Evolutionary conservation across 805 yeast genomes (phyloP).

Genomic region (Metschnikowia continentalis): DNA sequence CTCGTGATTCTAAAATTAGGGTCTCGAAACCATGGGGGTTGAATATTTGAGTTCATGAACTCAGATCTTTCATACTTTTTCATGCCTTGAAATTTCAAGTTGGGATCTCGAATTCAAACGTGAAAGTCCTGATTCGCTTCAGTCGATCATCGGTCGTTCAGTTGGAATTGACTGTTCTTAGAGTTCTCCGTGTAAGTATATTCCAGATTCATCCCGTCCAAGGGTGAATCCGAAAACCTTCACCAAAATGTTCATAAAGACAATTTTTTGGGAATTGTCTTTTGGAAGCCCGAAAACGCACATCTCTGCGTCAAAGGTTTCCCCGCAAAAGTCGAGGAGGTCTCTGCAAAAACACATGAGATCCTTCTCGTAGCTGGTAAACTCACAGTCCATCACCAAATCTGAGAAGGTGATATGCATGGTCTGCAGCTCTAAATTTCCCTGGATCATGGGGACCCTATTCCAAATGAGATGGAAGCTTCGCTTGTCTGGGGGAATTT

Average conservation of each 20-base stretch:
- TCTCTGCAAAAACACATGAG: conserved; percentile 1
- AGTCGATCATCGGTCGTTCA: neutral
- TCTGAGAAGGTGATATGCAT: neutral
- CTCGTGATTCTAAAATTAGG: no score
- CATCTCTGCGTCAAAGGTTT: neutral
- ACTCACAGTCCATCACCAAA: neutral
- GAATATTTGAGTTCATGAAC: no score
- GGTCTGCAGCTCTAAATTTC: neutral
- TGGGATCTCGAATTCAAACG: no score
- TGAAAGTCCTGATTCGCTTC: no score
- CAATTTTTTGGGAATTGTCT: neutral
- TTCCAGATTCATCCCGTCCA: neutral
- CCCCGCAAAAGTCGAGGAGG: conserved; percentile 1
- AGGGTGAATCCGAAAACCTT: conserved; percentile 2
- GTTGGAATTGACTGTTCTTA: neutral
- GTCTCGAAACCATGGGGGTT: no score
- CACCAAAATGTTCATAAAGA: conserved; percentile 7
- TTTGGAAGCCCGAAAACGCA: conserved; percentile 10
- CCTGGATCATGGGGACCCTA: neutral
- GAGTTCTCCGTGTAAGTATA: neutral
- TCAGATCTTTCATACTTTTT: no score
- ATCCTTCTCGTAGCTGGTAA: neutral
- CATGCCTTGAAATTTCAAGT: no score
- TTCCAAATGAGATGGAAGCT: neutral
- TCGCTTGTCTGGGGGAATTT: conserved; percentile 12